Conservation (phyloP, 306 rosid genomes). For the Argentina anserina region DNA sequence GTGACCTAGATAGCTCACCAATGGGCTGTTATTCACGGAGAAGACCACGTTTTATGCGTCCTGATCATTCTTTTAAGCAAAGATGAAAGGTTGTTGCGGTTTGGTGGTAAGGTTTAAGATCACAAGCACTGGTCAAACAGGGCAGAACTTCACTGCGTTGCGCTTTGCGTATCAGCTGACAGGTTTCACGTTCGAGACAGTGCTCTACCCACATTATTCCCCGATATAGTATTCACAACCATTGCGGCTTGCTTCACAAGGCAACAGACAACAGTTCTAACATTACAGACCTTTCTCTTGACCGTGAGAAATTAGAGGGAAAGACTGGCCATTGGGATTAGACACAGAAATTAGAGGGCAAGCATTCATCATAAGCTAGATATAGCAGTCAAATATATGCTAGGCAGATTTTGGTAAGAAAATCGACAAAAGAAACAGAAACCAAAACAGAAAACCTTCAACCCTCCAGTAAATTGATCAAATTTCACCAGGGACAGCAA, state of each 20-base stretch:
- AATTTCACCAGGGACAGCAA: neutral
- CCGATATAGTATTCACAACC: neutral
- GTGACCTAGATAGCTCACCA: slow-evolving; percentile 25
- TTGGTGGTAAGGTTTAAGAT: neutral
- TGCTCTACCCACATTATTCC: neutral
- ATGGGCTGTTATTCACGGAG: neutral
- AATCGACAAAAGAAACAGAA: neutral
- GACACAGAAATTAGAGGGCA: neutral
- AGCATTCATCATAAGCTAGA: too few species aligned
- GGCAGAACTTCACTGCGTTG: neutral
- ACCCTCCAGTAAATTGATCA: neutral
- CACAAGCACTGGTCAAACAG: neutral
- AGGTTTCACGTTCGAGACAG: neutral
- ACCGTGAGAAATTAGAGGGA: neutral
- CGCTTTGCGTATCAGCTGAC: neutral
- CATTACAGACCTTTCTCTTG: neutral
- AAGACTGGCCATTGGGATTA: neutral
- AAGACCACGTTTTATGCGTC: neutral
- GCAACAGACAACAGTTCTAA: neutral
- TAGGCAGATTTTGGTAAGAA: neutral
- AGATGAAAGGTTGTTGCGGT: slow-evolving; percentile 19
- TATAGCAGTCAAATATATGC: neutral
- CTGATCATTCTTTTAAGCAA: slow-evolving; percentile 14
- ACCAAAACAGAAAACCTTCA: neutral
- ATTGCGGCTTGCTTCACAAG: neutral